phyloP scores from a whole-genome alignment of 805 yeast genomes.

The Maudiozyma bulderi region DNA sequence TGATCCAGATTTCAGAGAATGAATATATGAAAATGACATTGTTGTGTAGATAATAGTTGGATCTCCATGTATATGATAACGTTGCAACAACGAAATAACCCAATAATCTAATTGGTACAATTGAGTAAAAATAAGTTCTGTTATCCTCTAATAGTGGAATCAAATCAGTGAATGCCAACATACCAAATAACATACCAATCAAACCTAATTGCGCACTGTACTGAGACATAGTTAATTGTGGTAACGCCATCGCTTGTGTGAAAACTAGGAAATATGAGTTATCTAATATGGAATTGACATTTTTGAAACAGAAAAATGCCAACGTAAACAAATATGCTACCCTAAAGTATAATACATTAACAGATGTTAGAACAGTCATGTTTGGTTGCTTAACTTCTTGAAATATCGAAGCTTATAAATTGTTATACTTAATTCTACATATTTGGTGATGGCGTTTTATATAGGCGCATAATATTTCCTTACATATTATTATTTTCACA shows the following conservation, averaged over 20 bases:
- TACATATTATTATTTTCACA: too few species aligned
- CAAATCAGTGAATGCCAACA: slow-evolving; percentile 43
- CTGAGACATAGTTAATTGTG: slow-evolving; percentile 22
- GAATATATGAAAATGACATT: slow-evolving; percentile 50
- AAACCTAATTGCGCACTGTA: slow-evolving; percentile 42
- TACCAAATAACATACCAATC: slow-evolving; percentile 36
- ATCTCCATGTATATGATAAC: slow-evolving; percentile 38
- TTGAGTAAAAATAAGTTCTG: slow-evolving; percentile 42
- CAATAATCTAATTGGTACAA: slow-evolving; percentile 49
- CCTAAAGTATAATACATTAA: slow-evolving; percentile 39
- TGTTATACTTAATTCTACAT: background rate
- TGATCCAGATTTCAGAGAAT: slow-evolving; percentile 62
- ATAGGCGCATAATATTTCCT: background rate
- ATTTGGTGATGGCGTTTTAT: background rate
- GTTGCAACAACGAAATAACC: slow-evolving; percentile 41
- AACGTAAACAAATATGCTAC: slow-evolving; percentile 36
- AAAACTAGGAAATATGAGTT: slow-evolving; percentile 42
- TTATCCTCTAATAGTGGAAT: slow-evolving; percentile 46
- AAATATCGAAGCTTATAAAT: background rate
- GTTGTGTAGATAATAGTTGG: slow-evolving; percentile 42
- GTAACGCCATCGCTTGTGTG: slow-evolving; percentile 51
- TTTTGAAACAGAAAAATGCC: slow-evolving; percentile 39
- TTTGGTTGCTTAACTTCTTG: background rate
- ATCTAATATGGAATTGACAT: slow-evolving; percentile 36
- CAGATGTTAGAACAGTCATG: slow-evolving; percentile 47